phyloP scores from a whole-genome alignment of 305 asterid species.

The Fraxinus angustifolia region DNA sequence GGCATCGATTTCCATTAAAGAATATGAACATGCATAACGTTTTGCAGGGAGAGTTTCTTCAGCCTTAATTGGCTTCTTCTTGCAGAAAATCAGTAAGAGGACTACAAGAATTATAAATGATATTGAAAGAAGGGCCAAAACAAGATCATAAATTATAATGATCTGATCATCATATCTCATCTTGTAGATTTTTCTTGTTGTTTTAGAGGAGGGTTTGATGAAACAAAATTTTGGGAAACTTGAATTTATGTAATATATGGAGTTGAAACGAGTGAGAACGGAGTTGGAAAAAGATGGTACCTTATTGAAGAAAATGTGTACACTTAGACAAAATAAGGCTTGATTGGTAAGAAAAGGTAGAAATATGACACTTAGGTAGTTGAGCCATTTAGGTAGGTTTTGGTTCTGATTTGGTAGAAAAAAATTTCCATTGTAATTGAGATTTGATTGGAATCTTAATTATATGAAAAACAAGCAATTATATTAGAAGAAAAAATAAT shows the following conservation, averaged over 20 bases:
- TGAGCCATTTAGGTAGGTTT: slow-evolving; percentile 31
- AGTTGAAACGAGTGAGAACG: slow-evolving; percentile 13
- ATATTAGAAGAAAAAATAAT: neutral
- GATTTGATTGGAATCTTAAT: neutral
- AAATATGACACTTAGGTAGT: slow-evolving; percentile 21
- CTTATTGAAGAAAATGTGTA: slow-evolving; percentile 28
- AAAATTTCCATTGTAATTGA: neutral
- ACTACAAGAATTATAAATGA: slow-evolving; percentile 28
- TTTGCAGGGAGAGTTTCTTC: slow-evolving; percentile 38
- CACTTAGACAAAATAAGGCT: slow-evolving; percentile 28
- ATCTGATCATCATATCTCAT: slow-evolving; percentile 38
- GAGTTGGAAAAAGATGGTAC: slow-evolving; percentile 11
- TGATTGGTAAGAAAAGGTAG: slow-evolving; percentile 36
- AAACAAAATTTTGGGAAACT: neutral
- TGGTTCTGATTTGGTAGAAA: neutral
- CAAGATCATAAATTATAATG: slow-evolving; percentile 32
- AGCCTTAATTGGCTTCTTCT: slow-evolving; percentile 30
- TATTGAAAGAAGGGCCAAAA: slow-evolving; percentile 34
- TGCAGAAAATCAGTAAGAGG: slow-evolving; percentile 44
- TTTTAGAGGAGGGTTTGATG: neutral
- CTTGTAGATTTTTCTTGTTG: neutral
- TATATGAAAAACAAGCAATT: neutral
- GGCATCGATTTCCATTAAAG: slow-evolving; percentile 65
- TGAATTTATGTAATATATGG: slow-evolving; percentile 6
- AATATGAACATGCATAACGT: slow-evolving; percentile 36